Evolutionary conservation across 148 eudicot species (phyloP).

Genomic region (Simmondsia chinensis): DNA sequence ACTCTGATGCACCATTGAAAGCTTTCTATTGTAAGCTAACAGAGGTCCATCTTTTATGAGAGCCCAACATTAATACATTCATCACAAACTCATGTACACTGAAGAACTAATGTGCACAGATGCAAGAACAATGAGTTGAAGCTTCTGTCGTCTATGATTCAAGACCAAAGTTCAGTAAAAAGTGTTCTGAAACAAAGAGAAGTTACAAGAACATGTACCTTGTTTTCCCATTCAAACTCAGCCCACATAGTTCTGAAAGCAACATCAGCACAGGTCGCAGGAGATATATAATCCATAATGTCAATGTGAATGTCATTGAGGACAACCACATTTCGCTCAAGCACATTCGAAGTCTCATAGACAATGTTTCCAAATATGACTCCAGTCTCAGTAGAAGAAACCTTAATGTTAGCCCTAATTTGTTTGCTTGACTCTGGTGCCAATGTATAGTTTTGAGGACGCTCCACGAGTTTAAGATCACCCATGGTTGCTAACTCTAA

Average conservation of each 20-base stretch:
- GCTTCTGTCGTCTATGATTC: too few relatives aligned
- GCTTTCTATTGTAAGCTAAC: too few relatives aligned
- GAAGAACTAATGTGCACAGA: background rate
- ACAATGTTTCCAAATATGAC: slow-evolving; percentile 93
- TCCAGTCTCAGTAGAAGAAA: slow-evolving; percentile 94
- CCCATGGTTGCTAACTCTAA: slow-evolving; percentile 98
- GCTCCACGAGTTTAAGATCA: slow-evolving; percentile 96
- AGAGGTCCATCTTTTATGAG: too few relatives aligned
- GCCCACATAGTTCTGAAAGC: slow-evolving; percentile 97
- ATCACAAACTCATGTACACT: too few relatives aligned
- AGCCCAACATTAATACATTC: too few relatives aligned
- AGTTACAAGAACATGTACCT: slow-evolving; percentile 34
- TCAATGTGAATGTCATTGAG: slow-evolving; percentile 97
- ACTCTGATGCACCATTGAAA: too few relatives aligned
- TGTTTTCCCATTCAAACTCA: slow-evolving; percentile 98
- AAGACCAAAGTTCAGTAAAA: too few relatives aligned
- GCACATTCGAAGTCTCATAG: slow-evolving; percentile 90
- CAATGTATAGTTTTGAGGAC: slow-evolving; percentile 89
- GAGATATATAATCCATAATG: slow-evolving; percentile 96
- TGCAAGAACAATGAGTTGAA: background rate
- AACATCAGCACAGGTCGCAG: slow-evolving; percentile 84
- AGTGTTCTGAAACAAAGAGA: too few relatives aligned
- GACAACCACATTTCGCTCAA: slow-evolving; percentile 88
- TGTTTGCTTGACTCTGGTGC: slow-evolving; percentile 97
- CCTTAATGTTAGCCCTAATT: slow-evolving; percentile 87